phyloP scores from a whole-genome alignment of 169 alveolate species.

The Babesia caballi region DNA sequence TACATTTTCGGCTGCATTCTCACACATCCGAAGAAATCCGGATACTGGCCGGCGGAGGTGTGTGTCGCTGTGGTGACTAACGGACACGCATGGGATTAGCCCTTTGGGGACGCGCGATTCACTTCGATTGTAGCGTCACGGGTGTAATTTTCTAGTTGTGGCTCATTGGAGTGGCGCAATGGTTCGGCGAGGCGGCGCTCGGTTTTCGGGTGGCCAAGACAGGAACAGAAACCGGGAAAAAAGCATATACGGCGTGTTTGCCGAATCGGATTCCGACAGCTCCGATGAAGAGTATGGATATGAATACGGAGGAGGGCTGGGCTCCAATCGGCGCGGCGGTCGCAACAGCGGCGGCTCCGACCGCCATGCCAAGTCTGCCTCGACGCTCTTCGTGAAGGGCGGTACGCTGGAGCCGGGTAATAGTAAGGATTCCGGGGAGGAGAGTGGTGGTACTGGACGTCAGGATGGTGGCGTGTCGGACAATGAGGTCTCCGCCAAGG shows the following conservation, averaged over 20 bases:
- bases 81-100: too few relatives aligned
- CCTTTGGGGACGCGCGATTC: too few relatives aligned
- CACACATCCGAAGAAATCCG: too few relatives aligned
- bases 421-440: background rate
- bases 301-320: too few relatives aligned
- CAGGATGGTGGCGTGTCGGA: background rate
- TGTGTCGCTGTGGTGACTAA: too few relatives aligned
- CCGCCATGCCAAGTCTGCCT: too few relatives aligned
- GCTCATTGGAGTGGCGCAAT: background rate
- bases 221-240: background rate
- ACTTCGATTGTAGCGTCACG: too few relatives aligned
- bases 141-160: too few relatives aligned
- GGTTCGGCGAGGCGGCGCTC: background rate
- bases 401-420: background rate
- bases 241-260: slow-evolving; percentile 33
- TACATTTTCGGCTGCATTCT: too few relatives aligned
- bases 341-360: too few relatives aligned
- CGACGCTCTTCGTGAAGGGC: slow-evolving; percentile 12
- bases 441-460: background rate
- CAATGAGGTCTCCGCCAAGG: background rate
- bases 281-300: background rate
- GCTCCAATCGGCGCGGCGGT: too few relatives aligned
- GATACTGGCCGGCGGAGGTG: too few relatives aligned
- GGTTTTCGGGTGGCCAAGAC: background rate
- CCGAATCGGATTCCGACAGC: slow-evolving; percentile 30